Evolutionary conservation across 345 rosid species (phyloP).

Genomic region (Populus deltoides): DNA sequence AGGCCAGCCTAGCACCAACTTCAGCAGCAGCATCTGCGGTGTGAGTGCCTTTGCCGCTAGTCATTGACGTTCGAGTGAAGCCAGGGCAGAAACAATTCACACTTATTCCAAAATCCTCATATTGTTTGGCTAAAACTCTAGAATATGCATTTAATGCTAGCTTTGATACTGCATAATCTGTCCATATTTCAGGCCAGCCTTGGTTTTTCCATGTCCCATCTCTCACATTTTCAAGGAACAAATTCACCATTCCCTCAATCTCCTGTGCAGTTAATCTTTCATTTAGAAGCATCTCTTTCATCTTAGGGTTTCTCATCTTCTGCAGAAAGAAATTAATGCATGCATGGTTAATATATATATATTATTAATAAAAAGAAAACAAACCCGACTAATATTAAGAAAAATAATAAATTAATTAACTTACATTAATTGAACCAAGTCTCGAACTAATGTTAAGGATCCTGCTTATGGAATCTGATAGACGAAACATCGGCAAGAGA

Average conservation of each 20-base stretch:
- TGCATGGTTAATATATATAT: background rate
- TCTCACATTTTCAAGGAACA: conserved; percentile 52
- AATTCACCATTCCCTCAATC: conserved; percentile 40
- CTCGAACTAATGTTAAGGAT: conserved; percentile 78
- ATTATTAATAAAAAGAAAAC: background rate
- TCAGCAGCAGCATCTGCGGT: conserved; percentile 58
- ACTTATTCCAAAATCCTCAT: conserved; percentile 32
- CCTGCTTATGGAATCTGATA: conserved; percentile 42
- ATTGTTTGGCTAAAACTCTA: conserved; percentile 51
- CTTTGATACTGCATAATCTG: conserved; percentile 84
- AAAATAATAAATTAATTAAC: background rate
- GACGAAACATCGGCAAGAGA: conserved; percentile 69
- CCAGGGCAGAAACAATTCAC: conserved; percentile 86
- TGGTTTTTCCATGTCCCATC: conserved; percentile 57
- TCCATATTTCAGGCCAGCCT: conserved; percentile 85
- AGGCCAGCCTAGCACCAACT: conserved; percentile 35
- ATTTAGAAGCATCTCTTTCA: conserved; percentile 39
- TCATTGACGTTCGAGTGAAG: conserved; percentile 78
- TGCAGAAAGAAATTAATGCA: conserved; percentile 24
- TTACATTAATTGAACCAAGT: conserved; percentile 69
- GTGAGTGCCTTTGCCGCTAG: conserved; percentile 66
- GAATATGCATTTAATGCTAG: conserved; percentile 78
- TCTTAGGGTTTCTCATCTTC: conserved; percentile 58
- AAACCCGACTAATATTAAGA: background rate
- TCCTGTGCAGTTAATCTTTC: conserved; percentile 45